These are phyloP conservation scores for Dactylonectria macrodidyma DNA, from an alignment of 2,329 filamentous ascomycete species.

Conservation along the genomic window DNA sequence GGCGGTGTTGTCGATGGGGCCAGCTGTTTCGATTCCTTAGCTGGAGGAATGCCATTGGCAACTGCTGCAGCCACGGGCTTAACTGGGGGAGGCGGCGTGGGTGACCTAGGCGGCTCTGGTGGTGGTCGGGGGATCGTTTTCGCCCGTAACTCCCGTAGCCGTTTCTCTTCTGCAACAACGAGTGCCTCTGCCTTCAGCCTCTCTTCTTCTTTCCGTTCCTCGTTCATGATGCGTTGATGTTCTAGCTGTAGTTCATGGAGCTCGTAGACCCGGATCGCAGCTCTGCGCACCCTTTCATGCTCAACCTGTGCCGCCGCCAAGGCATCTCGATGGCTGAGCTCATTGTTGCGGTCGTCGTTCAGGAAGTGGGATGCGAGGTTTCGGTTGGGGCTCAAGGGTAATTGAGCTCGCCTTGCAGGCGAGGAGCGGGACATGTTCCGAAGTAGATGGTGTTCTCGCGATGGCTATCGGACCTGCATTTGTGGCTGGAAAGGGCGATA, in stretches of 20 bases:
- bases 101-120: constrained; percentile 52
- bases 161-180: constrained; percentile 63
- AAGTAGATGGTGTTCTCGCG: constrained; percentile 20
- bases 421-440: constrained; percentile 61
- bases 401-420: constrained; percentile 56
- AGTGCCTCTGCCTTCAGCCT: constrained; percentile 61
- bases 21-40: constrained; percentile 38
- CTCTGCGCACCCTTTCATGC: constrained; percentile 75
- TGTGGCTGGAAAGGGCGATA: constrained; percentile 13
- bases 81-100: constrained; percentile 39
- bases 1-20: constrained; percentile 39
- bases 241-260: constrained; percentile 64
- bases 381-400: constrained; percentile 59
- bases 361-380: constrained; percentile 73
- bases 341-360: constrained; percentile 72
- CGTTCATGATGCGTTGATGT: constrained; percentile 58
- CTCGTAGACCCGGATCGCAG: constrained; percentile 64
- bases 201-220: constrained; percentile 63
- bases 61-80: constrained; percentile 39
- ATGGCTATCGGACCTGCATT: constrained; percentile 44
- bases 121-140: constrained; percentile 62
- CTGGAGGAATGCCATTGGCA: constrained; percentile 41
- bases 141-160: constrained; percentile 63
- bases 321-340: constrained; percentile 75
- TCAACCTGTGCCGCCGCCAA: constrained; percentile 76